Evolutionary conservation across 805 yeast species (phyloP).

Genomic region (Saccharomycopsis olivae): DNA sequence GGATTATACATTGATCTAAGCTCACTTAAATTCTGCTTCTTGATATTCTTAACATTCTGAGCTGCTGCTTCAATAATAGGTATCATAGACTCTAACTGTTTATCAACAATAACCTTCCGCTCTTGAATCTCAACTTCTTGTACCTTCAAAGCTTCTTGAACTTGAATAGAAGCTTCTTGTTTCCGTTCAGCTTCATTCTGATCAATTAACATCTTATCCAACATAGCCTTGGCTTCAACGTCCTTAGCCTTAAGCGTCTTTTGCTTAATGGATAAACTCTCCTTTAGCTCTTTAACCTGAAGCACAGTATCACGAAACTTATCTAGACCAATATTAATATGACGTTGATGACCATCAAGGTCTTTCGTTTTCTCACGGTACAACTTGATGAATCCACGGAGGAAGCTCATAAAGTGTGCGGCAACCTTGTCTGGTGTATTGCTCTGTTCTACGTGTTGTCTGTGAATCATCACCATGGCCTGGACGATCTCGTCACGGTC

Average conservation of each 20-base stretch:
- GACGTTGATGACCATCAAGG: slow-evolving; percentile 59
- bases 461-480: slow-evolving; percentile 38
- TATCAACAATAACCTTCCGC: slow-evolving; percentile 44
- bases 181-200: slow-evolving; percentile 91
- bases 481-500: slow-evolving; percentile 38
- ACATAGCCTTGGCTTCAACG: slow-evolving; percentile 55
- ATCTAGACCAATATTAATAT: slow-evolving; percentile 62
- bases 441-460: slow-evolving; percentile 7
- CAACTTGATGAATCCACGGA: slow-evolving; percentile 33
- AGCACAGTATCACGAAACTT: slow-evolving; percentile 68
- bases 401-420: slow-evolving; percentile 41
- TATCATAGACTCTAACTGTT: slow-evolving; percentile 65
- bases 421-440: slow-evolving; percentile 31
- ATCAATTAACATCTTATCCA: slow-evolving; percentile 65
- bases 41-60: slow-evolving; percentile 77
- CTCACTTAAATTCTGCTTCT: slow-evolving; percentile 86
- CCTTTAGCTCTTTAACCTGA: slow-evolving; percentile 52
- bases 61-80: slow-evolving; percentile 56
- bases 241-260: slow-evolving; percentile 43
- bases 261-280: slow-evolving; percentile 43
- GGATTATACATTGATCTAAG: slow-evolving; percentile 84
- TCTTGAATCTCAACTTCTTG: slow-evolving; percentile 53
- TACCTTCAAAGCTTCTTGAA: slow-evolving; percentile 54
- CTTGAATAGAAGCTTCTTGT: slow-evolving; percentile 72
- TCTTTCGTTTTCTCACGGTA: slow-evolving; percentile 35